Conservation (phyloP, 768 basidiomycete species). For the Chiua virens region DNA sequence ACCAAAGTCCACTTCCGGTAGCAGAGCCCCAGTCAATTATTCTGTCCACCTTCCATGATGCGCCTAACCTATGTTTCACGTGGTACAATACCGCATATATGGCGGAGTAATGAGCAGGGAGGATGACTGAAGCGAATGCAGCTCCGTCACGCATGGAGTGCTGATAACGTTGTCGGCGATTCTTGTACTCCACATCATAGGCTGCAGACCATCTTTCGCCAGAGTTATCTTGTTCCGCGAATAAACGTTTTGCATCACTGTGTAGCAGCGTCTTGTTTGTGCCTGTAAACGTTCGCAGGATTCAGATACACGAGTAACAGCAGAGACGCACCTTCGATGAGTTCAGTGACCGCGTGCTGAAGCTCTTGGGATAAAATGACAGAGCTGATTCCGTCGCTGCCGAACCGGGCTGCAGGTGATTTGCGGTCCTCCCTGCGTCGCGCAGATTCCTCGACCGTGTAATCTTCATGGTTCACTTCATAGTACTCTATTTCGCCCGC, state of each 20-base stretch:
- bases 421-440: constrained; percentile 46
- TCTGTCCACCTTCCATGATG: constrained; percentile 55
- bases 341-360: constrained; percentile 56
- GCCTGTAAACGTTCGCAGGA: constrained; percentile 38
- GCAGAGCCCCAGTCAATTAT: constrained; percentile 87
- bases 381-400: constrained; percentile 68
- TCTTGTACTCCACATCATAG: constrained; percentile 61
- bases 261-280: constrained; percentile 64
- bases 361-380: constrained; percentile 75
- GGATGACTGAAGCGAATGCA: constrained; percentile 82
- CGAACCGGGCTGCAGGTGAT: constrained; percentile 82
- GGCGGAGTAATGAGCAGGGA: constrained; percentile 84
- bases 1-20: constrained; percentile 85
- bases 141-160: constrained; percentile 73
- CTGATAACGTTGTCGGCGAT: constrained; percentile 52
- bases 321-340: constrained; percentile 60
- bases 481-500: constrained; percentile 32
- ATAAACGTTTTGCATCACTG: constrained; percentile 71
- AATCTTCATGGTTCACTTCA: constrained; percentile 35
- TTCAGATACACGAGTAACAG: constrained; percentile 4
- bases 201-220: constrained; percentile 51
- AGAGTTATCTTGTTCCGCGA: constrained; percentile 38
- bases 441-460: constrained; percentile 23
- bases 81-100: constrained; percentile 75
- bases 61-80: constrained; percentile 60